phyloP scores from a whole-genome alignment of 192 early-diverging fungal species.

The Linnemannia schmuckeri region DNA sequence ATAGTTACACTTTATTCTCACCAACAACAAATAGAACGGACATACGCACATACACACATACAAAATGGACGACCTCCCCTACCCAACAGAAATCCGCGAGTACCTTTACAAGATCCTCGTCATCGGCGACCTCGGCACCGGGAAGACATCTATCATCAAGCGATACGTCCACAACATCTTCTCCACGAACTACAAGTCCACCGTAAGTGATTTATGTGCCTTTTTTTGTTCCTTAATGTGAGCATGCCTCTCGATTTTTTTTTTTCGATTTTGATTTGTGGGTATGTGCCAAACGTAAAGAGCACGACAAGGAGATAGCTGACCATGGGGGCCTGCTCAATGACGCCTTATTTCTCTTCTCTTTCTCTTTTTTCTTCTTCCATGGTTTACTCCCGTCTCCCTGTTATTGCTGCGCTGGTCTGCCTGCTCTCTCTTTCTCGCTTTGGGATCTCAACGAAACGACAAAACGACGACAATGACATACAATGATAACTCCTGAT shows the following conservation, averaged over 20 bases:
- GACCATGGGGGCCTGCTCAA: not conserved
- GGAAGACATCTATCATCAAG: slow-evolving; percentile 73
- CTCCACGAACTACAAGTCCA: slow-evolving; percentile 69
- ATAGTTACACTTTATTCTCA: not conserved
- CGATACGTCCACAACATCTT: slow-evolving; percentile 74
- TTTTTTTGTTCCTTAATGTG: not conserved
- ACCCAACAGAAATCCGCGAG: slow-evolving; percentile 61
- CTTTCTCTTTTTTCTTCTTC: slow-evolving; percentile 1
- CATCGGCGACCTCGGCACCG: slow-evolving; percentile 69
- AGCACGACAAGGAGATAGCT: not conserved
- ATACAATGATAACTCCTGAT: not conserved
- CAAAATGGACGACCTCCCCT: slow-evolving; percentile 43
- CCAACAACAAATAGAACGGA: not conserved
- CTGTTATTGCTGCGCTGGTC: not conserved
- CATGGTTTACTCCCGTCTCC: not conserved
- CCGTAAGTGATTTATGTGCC: slow-evolving; percentile 50
- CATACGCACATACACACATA: not conserved
- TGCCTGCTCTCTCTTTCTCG: not conserved
- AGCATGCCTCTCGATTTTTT: not conserved
- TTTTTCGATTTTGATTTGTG: not conserved
- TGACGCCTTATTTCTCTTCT: not conserved
- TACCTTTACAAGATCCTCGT: slow-evolving; percentile 75
- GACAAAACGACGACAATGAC: not conserved
- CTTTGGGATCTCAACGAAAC: not conserved
- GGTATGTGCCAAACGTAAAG: not conserved